Evolutionary conservation across 495 filamentous ascomycete species (phyloP).

Genomic region (Lepidopterella palustris): DNA sequence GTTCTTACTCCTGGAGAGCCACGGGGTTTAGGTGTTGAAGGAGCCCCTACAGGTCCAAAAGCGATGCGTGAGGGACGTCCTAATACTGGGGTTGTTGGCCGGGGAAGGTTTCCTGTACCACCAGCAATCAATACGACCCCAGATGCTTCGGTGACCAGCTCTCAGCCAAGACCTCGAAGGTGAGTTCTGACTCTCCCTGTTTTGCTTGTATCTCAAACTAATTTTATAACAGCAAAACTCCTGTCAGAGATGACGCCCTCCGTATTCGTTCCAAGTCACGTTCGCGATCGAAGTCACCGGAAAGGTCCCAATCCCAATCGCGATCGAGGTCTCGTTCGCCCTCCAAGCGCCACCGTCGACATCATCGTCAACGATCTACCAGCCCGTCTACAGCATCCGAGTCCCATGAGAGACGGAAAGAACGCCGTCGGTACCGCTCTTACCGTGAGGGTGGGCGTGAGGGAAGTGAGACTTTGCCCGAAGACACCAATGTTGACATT

Average conservation of each 20-base stretch:
- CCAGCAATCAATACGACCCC: neutral
- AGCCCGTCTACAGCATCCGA: constrained; percentile 46
- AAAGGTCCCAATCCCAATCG: constrained; percentile 33
- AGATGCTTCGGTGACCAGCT: constrained; percentile 6
- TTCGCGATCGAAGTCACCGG: constrained; percentile 15
- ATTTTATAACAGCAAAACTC: constrained; percentile 8
- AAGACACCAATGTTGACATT: constrained; percentile 13
- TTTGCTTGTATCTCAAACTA: neutral
- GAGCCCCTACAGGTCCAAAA: constrained; percentile 86
- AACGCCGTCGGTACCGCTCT: constrained; percentile 40
- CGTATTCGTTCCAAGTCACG: constrained; percentile 15
- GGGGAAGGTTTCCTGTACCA: constrained; percentile 32
- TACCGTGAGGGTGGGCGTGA: constrained; percentile 46
- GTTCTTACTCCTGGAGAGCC: constrained; percentile 36
- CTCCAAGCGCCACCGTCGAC: constrained; percentile 43
- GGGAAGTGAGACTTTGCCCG: constrained; percentile 8
- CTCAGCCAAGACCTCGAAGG: constrained; percentile 22
- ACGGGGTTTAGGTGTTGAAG: constrained; percentile 56
- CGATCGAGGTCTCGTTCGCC: constrained; percentile 39
- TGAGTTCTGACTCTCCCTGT: constrained; percentile 28
- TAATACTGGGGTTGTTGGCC: constrained; percentile 57
- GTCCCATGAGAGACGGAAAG: constrained; percentile 43
- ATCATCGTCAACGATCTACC: constrained; percentile 53
- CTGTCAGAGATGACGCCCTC: constrained; percentile 17
- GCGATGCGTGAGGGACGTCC: constrained; percentile 83